These are phyloP conservation scores for Colletotrichum sp. DNA, from an alignment of 2,329 filamentous ascomycete species.

Conservation along the genomic window DNA sequence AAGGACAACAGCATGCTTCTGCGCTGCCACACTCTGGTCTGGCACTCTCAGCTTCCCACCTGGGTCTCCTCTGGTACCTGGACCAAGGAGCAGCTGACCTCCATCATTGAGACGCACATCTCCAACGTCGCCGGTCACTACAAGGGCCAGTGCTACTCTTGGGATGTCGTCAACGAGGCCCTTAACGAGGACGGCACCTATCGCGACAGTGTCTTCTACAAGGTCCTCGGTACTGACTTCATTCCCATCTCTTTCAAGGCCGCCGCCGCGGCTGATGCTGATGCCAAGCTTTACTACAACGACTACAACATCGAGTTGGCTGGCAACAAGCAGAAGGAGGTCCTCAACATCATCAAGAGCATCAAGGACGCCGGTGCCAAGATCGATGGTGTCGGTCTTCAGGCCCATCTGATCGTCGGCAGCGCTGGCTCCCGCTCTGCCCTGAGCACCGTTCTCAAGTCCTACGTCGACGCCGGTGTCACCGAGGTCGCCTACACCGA, in stretches of 20 bases:
- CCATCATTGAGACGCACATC: constrained; percentile 57
- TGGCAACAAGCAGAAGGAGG: constrained; percentile 58
- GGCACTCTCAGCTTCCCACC: constrained; percentile 49
- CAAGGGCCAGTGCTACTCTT: constrained; percentile 52
- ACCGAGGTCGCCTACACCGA: constrained; percentile 55
- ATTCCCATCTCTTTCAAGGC: constrained; percentile 50
- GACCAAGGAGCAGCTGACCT: constrained; percentile 33
- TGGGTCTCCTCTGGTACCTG: constrained; percentile 47
- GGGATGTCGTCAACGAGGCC: constrained; percentile 59
- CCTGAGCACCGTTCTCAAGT: constrained; percentile 52
- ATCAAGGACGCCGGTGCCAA: constrained; percentile 43
- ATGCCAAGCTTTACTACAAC: constrained; percentile 42
- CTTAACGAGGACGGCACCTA: constrained; percentile 47
- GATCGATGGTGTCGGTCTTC: constrained; percentile 59
- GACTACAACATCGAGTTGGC: constrained; percentile 55
- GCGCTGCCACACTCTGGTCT: constrained; percentile 55
- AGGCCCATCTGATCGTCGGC: constrained; percentile 54
- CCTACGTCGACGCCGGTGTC: constrained; percentile 52
- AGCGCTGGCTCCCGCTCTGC: constrained; percentile 42
- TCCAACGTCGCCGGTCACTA: constrained; percentile 49
- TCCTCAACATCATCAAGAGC: constrained; percentile 36
- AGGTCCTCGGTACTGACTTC: constrained; percentile 49
- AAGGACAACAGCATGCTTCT: constrained; percentile 29
- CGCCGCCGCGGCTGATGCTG: constrained; percentile 43
- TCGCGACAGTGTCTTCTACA: constrained; percentile 41